A percentile compares a stretch with the other conserved stretches of the same genome.
Conservation (phyloP, 805 yeast genomes). For the Monosporozyma aquatica region DNA sequence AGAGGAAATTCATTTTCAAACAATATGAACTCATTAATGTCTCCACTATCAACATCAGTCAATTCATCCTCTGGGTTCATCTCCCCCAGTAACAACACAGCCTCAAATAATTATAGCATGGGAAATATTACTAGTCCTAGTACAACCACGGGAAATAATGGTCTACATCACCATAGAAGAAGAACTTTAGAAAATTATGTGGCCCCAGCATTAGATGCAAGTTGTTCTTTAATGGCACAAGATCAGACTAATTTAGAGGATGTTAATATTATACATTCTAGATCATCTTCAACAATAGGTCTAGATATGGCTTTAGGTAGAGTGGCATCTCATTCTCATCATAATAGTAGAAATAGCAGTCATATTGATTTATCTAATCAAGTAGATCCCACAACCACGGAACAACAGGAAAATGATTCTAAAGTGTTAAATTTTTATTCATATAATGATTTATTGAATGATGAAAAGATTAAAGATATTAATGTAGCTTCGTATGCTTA, state of each 20-base stretch:
- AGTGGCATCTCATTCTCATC: conserved; percentile 2
- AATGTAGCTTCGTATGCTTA: not conserved
- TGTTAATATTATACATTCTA: conserved; percentile 60
- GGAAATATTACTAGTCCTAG: not conserved
- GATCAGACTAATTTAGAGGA: conserved; percentile 50
- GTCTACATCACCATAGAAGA: conserved; percentile 23
- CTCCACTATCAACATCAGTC: not conserved
- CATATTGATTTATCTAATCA: not conserved
- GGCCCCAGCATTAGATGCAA: conserved; percentile 76
- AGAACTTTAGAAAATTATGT: conserved; percentile 54
- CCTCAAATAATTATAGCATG: too few relatives aligned
- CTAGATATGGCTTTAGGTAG: conserved; percentile 32
- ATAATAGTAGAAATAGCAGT: conserved; percentile 4
- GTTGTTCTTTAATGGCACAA: conserved; percentile 54
- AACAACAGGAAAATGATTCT: conserved; percentile 5
- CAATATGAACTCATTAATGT: not conserved
- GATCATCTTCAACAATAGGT: conserved; percentile 48
- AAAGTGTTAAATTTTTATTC: conserved; percentile 47
- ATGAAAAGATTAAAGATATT: conserved; percentile 40
- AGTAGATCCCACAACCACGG: not conserved
- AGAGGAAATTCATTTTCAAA: conserved; percentile 1
- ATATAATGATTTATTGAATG: conserved; percentile 69
- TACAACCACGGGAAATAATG: not conserved
- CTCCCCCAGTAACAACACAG: conserved; percentile 1
- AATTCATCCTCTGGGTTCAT: not conserved